A percentile compares a stretch with the other conserved stretches of the same genome.
phyloP scores from a whole-genome alignment of 1,284 basidiomycete species.

The Sphagnurus paluster region DNA sequence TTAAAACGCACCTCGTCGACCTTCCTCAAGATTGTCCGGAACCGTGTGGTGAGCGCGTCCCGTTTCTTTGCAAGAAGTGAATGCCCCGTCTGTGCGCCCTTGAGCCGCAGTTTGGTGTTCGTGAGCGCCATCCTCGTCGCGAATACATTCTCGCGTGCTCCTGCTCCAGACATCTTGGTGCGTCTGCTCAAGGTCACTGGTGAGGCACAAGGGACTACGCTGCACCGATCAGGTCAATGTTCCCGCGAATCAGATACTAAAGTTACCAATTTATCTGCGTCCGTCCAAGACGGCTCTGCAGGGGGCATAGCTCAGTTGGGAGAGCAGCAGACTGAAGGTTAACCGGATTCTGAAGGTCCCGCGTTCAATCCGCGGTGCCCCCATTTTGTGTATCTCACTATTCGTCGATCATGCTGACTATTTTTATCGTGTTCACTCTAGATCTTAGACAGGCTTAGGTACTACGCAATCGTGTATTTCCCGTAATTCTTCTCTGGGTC shows the following conservation, averaged over 20 bases:
- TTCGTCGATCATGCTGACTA: too few species aligned
- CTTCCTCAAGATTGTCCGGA: conserved; percentile 86
- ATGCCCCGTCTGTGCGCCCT: conserved; percentile 97
- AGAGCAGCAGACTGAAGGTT: conserved; percentile 77
- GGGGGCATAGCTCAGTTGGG: conserved; percentile 66
- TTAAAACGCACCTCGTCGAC: conserved; percentile 81
- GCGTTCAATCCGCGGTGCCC: conserved; percentile 66
- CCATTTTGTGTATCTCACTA: conserved; percentile 31
- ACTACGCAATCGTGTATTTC: conserved; percentile 77
- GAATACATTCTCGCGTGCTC: conserved; percentile 89
- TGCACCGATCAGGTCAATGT: too few species aligned
- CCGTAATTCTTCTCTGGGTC: conserved; percentile 92
- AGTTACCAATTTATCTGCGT: not conserved
- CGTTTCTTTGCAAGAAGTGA: conserved; percentile 97
- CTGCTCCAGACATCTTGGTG: conserved; percentile 81
- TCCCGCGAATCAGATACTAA: too few species aligned
- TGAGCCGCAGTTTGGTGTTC: conserved; percentile 90
- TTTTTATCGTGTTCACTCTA: too few species aligned
- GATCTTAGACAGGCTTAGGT: not conserved
- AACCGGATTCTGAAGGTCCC: conserved; percentile 54
- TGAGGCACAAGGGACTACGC: too few species aligned
- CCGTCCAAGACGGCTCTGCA: not conserved
- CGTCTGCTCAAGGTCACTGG: too few species aligned
- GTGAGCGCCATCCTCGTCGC: conserved; percentile 95
- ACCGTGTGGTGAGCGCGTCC: conserved; percentile 92